Evolutionary conservation across 441 rosid genomes (phyloP).

Genomic region (Corymbia calophylla): DNA sequence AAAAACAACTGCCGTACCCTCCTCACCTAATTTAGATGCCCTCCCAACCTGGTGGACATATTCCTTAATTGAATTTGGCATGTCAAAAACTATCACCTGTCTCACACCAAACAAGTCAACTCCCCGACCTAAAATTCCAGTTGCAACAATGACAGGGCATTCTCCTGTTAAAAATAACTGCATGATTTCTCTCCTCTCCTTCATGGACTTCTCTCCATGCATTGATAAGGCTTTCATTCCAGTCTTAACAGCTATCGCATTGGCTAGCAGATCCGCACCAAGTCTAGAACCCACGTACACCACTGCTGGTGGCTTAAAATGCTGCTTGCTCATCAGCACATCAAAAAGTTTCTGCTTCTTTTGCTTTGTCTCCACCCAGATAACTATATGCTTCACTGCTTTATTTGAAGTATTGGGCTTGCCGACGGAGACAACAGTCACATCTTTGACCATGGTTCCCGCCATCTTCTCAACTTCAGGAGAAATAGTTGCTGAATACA

Average conservation of each 20-base stretch:
- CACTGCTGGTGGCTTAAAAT: slow-evolving; percentile 68
- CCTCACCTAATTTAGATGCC: slow-evolving; percentile 77
- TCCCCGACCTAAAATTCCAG: slow-evolving; percentile 79
- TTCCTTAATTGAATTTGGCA: slow-evolving; percentile 73
- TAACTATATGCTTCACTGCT: slow-evolving; percentile 69
- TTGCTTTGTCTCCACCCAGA: slow-evolving; percentile 86
- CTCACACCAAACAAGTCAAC: slow-evolving; percentile 70
- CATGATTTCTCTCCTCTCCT: slow-evolving; percentile 82
- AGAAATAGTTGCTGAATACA: slow-evolving; percentile 79
- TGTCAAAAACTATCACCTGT: slow-evolving; percentile 83
- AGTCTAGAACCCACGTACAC: slow-evolving; percentile 75
- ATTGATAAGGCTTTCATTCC: slow-evolving; percentile 74
- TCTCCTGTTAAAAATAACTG: slow-evolving; percentile 64
- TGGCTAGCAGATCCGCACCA: slow-evolving; percentile 88
- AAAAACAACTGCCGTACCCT: slow-evolving; percentile 59
- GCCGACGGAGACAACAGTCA: slow-evolving; percentile 46
- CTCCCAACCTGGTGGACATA: slow-evolving; percentile 88
- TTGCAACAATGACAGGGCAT: slow-evolving; percentile 67
- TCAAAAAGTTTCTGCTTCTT: slow-evolving; percentile 95
- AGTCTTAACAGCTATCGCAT: slow-evolving; percentile 59
- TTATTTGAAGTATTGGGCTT: slow-evolving; percentile 52
- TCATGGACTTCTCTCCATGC: slow-evolving; percentile 90
- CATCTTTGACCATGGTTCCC: slow-evolving; percentile 36
- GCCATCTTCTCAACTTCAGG: slow-evolving; percentile 65
- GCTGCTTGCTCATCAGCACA: slow-evolving; percentile 63